Base-by-base conservation (phyloP, 2,329 filamentous ascomycete genomes). In the Neobulgaria alba region DNA sequence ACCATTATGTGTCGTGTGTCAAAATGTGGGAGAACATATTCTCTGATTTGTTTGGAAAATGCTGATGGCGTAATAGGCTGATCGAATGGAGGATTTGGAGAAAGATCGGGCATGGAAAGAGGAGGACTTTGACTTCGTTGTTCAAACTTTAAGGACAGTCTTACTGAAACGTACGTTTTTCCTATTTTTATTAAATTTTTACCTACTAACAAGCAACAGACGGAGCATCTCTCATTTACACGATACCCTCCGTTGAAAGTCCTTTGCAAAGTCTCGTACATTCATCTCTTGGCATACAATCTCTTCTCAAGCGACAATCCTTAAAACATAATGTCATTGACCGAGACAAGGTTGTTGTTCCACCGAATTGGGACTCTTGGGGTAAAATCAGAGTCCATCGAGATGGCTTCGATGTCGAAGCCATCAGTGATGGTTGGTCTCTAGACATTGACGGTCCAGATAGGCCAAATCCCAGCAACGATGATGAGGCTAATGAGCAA, bases 291-390 rank as follows among this genome's bases (percentile, higher is more conserved):
- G 85, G 85, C 39, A 89, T 94, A 60, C 86, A 85, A 46, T 93
- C 85, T 16, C 72, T 92, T 15, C 68, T 93, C 14, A 86, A 86
- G 62, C 77, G 80, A 48, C 76, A 86, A 56, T 77, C 82, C 17
- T 71, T 93, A 17, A 92, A 87, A 64, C 84, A 89, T 60, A 94
- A 95, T 55, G 85, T 93, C 46, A 92, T 93, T 51, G 92, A 92
- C 64, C 76, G 90, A 45, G 89, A 95, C 62, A 93, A 93, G 69
- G 89, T 98, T 40, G 72, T 95, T 4, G 85, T 98, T 1, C 90
- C 90, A 2, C 84, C 89, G 12, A 95, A 95, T 61, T 98, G 92
- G 92, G 92, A 98, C 63, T 95, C 89, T 0, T 95, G 88, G 85
- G 89, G 88, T 45, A 98, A 96, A 65, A 95, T 98, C 45, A 76